Evolutionary conservation across 805 yeast species (phyloP).

Genomic region (Teunomyces cretensis): DNA sequence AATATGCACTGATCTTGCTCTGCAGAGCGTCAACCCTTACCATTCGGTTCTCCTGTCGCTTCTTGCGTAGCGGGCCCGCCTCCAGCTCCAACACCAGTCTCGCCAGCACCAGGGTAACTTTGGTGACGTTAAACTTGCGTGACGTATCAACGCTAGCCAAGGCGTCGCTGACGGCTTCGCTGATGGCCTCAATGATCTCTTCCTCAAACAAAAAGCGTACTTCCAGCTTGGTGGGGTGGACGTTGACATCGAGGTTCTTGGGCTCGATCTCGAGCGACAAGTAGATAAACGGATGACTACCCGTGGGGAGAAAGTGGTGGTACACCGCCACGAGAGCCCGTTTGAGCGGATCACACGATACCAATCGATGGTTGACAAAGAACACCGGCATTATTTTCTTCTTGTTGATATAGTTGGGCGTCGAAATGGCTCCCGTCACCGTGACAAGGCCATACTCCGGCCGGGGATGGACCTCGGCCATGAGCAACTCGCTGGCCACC

Average conservation of each 20-base stretch:
- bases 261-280: constrained; percentile 68
- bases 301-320: constrained; percentile 71
- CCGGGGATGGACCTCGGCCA: constrained; percentile 33
- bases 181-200: constrained; percentile 70
- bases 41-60: constrained; percentile 60
- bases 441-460: constrained; percentile 45
- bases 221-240: constrained; percentile 94
- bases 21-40: constrained; percentile 75
- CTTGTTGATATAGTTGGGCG: constrained; percentile 67
- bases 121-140: constrained; percentile 47
- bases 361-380: constrained; percentile 83
- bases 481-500: constrained; percentile 64
- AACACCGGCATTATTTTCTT: constrained; percentile 67
- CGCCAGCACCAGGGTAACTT: background rate
- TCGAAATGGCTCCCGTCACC: constrained; percentile 64
- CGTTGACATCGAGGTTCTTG: constrained; percentile 79
- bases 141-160: constrained; percentile 63
- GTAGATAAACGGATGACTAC: constrained; percentile 72
- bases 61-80: constrained; percentile 20
- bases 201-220: constrained; percentile 84
- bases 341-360: constrained; percentile 75
- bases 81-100: background rate
- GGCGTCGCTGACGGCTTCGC: constrained; percentile 46
- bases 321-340: constrained; percentile 66
- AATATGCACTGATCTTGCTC: constrained; percentile 27